These are phyloP conservation scores for Penicillium sp. DNA, from an alignment of 2,329 filamentous ascomycete species.

Conservation along the genomic window DNA sequence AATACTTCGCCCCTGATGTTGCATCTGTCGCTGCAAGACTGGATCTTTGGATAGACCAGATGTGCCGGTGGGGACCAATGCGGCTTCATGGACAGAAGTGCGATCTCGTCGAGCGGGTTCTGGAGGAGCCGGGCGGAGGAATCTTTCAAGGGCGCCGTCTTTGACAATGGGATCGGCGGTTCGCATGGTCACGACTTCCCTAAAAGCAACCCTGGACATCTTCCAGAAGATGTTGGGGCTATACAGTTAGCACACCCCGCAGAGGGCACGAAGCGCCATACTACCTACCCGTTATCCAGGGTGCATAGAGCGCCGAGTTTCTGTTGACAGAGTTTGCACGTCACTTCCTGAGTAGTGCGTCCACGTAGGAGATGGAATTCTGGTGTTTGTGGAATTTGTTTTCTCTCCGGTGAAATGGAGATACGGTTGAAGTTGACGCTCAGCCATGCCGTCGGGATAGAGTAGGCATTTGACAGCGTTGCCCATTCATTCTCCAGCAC, in stretches of 20 bases:
- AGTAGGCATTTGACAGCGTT: slow-evolving; percentile 39
- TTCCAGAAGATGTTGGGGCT: slow-evolving; percentile 44
- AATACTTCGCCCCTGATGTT: slow-evolving; percentile 38
- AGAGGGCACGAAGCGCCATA: neutral
- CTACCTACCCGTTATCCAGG: slow-evolving; percentile 37
- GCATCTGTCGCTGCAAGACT: slow-evolving; percentile 35
- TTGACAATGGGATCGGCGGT: slow-evolving; percentile 37
- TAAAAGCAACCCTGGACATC: slow-evolving; percentile 38
- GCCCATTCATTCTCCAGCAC: slow-evolving; percentile 45
- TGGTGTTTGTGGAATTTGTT: slow-evolving; percentile 37
- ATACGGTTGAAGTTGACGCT: slow-evolving; percentile 41
- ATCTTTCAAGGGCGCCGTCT: slow-evolving; percentile 33
- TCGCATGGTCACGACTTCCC: slow-evolving; percentile 42
- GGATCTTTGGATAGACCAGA: slow-evolving; percentile 12
- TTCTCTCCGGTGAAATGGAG: slow-evolving; percentile 36
- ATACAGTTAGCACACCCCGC: neutral
- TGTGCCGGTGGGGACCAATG: slow-evolving; percentile 23
- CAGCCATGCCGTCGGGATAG: slow-evolving; percentile 37
- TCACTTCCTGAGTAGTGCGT: slow-evolving; percentile 37
- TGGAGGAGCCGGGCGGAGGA: slow-evolving; percentile 26
- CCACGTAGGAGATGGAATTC: slow-evolving; percentile 36
- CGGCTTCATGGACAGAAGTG: slow-evolving; percentile 18
- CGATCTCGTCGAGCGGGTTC: slow-evolving; percentile 21
- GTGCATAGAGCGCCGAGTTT: slow-evolving; percentile 37
- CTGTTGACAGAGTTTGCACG: slow-evolving; percentile 40